These are phyloP conservation scores for Mycosphaerella sp. DNA, from an alignment of 2,329 filamentous ascomycete genomes.

Conservation along the genomic window DNA sequence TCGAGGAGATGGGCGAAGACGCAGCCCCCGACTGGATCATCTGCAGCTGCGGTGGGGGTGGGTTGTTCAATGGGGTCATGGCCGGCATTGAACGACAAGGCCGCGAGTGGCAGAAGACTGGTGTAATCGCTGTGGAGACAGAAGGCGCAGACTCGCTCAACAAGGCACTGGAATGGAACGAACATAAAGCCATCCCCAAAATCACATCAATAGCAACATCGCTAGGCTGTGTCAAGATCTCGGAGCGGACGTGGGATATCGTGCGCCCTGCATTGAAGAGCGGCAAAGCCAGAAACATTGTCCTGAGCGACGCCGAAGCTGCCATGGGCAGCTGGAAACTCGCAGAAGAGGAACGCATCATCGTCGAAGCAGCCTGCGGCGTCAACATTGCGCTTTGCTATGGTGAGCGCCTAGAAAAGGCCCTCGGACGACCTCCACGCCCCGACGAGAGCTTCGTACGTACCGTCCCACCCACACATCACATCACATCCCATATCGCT, in stretches of 20 bases:
- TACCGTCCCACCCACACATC: too few relatives aligned
- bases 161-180: conserved; percentile 51
- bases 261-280: conserved; percentile 37
- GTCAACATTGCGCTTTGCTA: conserved; percentile 70
- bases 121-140: conserved; percentile 72
- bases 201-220: conserved; percentile 73
- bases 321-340: conserved; percentile 70
- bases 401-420: conserved; percentile 54
- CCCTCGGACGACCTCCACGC: conserved; percentile 54
- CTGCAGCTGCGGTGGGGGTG: conserved; percentile 74
- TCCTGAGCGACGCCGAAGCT: conserved; percentile 70
- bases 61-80: conserved; percentile 70
- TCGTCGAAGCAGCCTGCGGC: conserved; percentile 82
- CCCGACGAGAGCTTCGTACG: conserved; percentile 59
- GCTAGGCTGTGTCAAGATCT: conserved; percentile 65
- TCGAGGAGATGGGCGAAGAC: conserved; percentile 33
- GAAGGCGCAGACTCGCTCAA: conserved; percentile 64
- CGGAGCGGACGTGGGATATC: conserved; percentile 61
- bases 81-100: conserved; percentile 57
- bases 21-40: conserved; percentile 65
- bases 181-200: conserved; percentile 53
- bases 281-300: conserved; percentile 53
- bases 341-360: conserved; percentile 71
- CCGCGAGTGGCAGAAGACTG: conserved; percentile 31
- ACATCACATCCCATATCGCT: too few relatives aligned